Evolutionary conservation across 441 rosid species (phyloP).

Genomic region (Jatropha podagrica): DNA sequence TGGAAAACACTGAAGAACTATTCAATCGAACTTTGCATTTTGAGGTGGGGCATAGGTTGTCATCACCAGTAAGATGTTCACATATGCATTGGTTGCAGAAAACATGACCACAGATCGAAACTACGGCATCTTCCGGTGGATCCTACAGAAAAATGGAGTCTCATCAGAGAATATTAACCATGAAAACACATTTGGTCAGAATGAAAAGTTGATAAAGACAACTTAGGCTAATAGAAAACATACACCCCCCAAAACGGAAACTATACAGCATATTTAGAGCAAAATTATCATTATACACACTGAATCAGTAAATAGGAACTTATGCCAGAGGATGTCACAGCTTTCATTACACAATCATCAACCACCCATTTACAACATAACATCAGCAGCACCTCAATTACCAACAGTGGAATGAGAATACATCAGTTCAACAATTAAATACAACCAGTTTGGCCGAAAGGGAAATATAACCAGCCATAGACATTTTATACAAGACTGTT

Average conservation of each 20-base stretch:
- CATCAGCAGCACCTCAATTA: neutral
- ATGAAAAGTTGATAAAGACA: neutral
- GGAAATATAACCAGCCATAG: neutral
- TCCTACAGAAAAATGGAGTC: constrained; percentile 44
- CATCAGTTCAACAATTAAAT: neutral
- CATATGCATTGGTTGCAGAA: constrained; percentile 87
- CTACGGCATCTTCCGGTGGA: constrained; percentile 94
- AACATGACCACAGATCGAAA: constrained; percentile 76
- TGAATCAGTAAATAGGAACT: no score
- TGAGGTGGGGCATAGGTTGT: constrained; percentile 57
- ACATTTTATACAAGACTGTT: neutral
- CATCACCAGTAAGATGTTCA: constrained; percentile 71
- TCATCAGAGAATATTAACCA: neutral
- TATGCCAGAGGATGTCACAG: no score
- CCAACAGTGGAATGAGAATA: no score
- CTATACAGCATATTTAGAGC: no score
- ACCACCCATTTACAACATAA: neutral
- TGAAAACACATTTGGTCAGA: neutral
- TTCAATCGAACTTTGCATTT: constrained; percentile 58
- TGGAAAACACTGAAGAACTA: constrained; percentile 54
- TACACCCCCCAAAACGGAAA: neutral
- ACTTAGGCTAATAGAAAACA: neutral
- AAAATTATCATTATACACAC: no score
- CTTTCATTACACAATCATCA: neutral
- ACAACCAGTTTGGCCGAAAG: neutral